Evolutionary conservation across 331 rosid genomes (phyloP), one percentile per base, ranked within the genome.

Genomic region (Phaseolus coccineus): DNA sequence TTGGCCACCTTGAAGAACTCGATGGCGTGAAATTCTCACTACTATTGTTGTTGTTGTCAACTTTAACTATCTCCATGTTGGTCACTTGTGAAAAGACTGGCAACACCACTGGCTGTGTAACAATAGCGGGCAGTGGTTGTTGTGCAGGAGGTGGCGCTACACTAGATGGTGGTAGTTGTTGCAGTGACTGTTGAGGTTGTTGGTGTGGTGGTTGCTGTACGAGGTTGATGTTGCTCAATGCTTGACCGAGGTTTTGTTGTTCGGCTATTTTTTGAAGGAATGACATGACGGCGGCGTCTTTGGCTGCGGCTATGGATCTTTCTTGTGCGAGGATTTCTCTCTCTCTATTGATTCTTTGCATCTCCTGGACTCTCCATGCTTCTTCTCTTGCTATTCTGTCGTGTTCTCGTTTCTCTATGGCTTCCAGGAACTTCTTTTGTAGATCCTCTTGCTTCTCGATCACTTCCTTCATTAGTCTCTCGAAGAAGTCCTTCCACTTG

Each of bases 401-500:
- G 3, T 81, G 94, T 25, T 96, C 99, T 1, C 97, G 86, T 69
- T 91, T 90, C 88, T 93, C 99, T 4, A 96, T 75, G 12, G 96
- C 94, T 39, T 93, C 96, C 61, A 93, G 56, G 83, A 96, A 93
- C 47, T 80, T 88, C 83, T 69, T 84, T 56, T 96, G 99, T 55
- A 91, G 25, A 1, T 90, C 92, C 74, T 93, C 99, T 69, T 96
- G 98, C 66, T 92, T 93, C 58, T 84, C 83, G 6, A 91, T 77
- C 19, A 96, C 98, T 37, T 93, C 90, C 85, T 85, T 89, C 89
- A 91, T 90, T 19, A 96, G 66, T 37, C 86, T 87, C 85, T 84
- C 87, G n/a, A 96, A 93, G 90, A 96, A 96, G 77, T 89, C 93
- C 76, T 88, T 88, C 99, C 98, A 96, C 42, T 96, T 93, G 19